Base-by-base conservation (phyloP, 768 basidiomycete species). In the Panellus pusillus region DNA sequence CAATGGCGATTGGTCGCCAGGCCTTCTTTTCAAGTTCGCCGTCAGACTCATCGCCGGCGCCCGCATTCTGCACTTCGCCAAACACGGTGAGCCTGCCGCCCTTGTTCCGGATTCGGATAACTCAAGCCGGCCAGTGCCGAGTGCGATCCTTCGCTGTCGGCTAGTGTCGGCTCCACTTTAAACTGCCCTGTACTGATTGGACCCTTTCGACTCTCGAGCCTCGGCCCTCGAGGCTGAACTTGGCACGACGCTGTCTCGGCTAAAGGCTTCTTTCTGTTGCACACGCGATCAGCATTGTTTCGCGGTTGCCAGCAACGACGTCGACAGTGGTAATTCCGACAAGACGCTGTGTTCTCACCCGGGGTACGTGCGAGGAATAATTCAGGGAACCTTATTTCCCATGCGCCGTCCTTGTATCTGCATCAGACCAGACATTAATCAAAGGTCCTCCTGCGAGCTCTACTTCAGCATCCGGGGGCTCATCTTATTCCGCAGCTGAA, bases 91-190 rank as follows among this genome's bases (percentile, higher is more conserved):
- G n/a, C n/a, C n/a, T 55, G 35, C 53, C 53, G 47, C 47, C 47
- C 43, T 49, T 55, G 18, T 49, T 55, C 54, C 54, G 36, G 39
- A 55, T 55, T 49, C 8, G 47, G 54, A 46, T 46, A 39, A 47
- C n/a, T 19, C 29, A 18, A 41, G 24, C 17, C 44, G 36, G 38
- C 12, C 43, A 24, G 18, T 7, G 28, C 9, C 29, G 17, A 40
- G 15, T 29, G n/a, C n/a, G n/a, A n/a, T n/a, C n/a, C n/a, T n/a
- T n/a, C n/a, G n/a, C n/a, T n/a, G n/a, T n/a, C n/a, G n/a, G n/a
- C n/a, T n/a, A n/a, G n/a, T 9, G 40, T 42, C 19, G 9, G 4
- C 17, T 31, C 42, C 52, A 46, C 54, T 49, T n/a, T n/a, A n/a
- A n/a, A n/a, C n/a, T n/a, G n/a, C n/a, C n/a, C n/a, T n/a, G n/a